Conservation (phyloP, 805 yeast genomes). For the Zygotorulaspora florentina region DNA sequence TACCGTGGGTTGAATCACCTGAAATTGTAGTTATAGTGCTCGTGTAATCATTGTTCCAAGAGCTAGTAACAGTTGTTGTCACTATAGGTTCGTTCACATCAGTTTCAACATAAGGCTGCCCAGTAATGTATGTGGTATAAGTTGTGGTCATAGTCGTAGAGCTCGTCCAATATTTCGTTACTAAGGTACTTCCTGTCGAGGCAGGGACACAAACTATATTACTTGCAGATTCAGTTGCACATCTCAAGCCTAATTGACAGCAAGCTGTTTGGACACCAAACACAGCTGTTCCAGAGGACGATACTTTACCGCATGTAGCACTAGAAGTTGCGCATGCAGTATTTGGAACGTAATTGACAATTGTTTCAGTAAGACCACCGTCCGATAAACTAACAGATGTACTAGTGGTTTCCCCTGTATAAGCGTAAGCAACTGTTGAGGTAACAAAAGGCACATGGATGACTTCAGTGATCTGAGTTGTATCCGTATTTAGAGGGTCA, state of each 20-base stretch:
- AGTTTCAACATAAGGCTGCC: constrained; percentile 7
- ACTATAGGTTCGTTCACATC: constrained; percentile 8
- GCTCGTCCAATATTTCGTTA: constrained; percentile 10
- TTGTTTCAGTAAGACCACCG: constrained; percentile 9
- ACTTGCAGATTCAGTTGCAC: constrained; percentile 10
- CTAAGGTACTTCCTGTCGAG: constrained; percentile 4
- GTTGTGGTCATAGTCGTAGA: constrained; percentile 4
- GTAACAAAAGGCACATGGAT: constrained; percentile 12
- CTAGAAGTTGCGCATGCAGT: constrained; percentile 6
- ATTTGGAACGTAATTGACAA: constrained; percentile 8
- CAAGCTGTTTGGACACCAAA: constrained; percentile 12
- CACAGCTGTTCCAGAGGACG: background rate
- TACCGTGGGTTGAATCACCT: constrained; percentile 7
- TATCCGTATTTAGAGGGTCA: constrained; percentile 9
- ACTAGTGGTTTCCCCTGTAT: constrained; percentile 8
- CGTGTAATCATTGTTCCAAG: constrained; percentile 7
- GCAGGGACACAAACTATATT: constrained; percentile 10
- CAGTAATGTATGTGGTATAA: constrained; percentile 7
- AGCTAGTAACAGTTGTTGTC: constrained; percentile 5
- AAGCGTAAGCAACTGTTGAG: constrained; percentile 6
- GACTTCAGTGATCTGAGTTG: constrained; percentile 10
- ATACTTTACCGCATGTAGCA: constrained; percentile 5
- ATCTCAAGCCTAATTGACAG: constrained; percentile 11
- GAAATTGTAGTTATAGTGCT: constrained; percentile 8
- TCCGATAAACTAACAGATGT: constrained; percentile 7